Conservation (phyloP, 441 rosid species). For the Eutrema salsugineum region DNA sequence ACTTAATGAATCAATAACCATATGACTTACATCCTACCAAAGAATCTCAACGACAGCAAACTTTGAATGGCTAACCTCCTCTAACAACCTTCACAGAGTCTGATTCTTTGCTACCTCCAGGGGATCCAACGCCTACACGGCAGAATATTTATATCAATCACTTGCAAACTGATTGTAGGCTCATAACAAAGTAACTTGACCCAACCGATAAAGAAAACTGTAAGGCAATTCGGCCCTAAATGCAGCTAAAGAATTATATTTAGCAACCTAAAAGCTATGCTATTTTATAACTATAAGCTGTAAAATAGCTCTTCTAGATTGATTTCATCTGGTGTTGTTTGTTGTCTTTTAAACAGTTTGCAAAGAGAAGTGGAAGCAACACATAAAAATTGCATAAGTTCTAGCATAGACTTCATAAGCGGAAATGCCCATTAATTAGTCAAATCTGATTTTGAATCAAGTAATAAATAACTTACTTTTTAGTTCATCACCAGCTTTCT, state of each 20-base stretch:
- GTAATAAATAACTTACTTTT: constrained; percentile 46
- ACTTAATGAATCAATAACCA: constrained; percentile 17
- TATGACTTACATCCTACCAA: background rate
- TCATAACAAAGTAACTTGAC: background rate
- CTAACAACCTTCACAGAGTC: constrained; percentile 64
- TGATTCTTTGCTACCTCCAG: constrained; percentile 32
- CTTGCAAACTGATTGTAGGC: background rate
- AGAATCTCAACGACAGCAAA: constrained; percentile 15
- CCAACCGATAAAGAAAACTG: background rate
- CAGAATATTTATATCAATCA: background rate
- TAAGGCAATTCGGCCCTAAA: background rate
- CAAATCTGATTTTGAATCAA: background rate
- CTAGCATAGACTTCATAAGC: background rate
- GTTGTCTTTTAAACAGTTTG: background rate
- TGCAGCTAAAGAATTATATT: background rate
- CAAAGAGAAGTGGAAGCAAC: background rate
- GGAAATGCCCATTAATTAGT: background rate
- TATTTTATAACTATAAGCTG: background rate
- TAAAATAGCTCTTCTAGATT: background rate
- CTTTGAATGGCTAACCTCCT: constrained; percentile 65
- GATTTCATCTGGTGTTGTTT: background rate
- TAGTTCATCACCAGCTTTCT: constrained; percentile 36
- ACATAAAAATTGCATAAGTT: background rate
- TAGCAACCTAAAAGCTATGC: background rate
- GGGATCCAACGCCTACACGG: constrained; percentile 47